Percentiles rank a stretch among this genome's conserved stretches.
phyloP scores from a whole-genome alignment of 2,329 filamentous ascomycete genomes.

The Keithomyces neogunnii region DNA sequence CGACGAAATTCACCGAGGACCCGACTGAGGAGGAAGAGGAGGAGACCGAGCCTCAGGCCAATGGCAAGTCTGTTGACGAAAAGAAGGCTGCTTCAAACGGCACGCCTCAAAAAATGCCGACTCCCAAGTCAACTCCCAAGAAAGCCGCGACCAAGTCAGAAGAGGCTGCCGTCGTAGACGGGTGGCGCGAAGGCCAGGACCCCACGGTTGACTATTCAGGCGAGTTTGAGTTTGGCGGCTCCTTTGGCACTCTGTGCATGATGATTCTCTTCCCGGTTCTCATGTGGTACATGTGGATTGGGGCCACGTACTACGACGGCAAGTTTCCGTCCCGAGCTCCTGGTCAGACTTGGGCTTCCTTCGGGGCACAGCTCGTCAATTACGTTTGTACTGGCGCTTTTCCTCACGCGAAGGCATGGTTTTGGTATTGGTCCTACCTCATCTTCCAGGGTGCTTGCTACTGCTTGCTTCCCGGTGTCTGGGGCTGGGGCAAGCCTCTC shows the following conservation, averaged over 20 bases:
- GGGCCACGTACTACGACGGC: slow-evolving; percentile 85
- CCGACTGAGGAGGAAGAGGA: slow-evolving; percentile 33
- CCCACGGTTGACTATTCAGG: slow-evolving; percentile 56
- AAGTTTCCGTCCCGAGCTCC: slow-evolving; percentile 60
- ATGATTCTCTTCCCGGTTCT: slow-evolving; percentile 90
- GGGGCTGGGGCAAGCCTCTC: slow-evolving; percentile 79
- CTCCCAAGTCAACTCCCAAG: neutral
- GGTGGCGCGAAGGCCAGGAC: slow-evolving; percentile 51
- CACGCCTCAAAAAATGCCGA: slow-evolving; percentile 11
- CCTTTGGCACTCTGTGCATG: slow-evolving; percentile 68
- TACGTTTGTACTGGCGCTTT: slow-evolving; percentile 79
- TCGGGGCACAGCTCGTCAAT: slow-evolving; percentile 59
- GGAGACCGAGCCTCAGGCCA: slow-evolving; percentile 19
- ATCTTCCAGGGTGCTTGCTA: slow-evolving; percentile 78
- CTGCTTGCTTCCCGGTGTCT: slow-evolving; percentile 78
- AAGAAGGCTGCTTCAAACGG: slow-evolving; percentile 14
- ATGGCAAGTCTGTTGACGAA: slow-evolving; percentile 22
- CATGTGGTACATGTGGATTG: slow-evolving; percentile 99
- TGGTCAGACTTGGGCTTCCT: slow-evolving; percentile 62
- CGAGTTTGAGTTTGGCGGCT: slow-evolving; percentile 79
- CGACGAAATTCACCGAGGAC: slow-evolving; percentile 41
- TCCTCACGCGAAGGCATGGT: slow-evolving; percentile 75
- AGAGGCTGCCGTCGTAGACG: slow-evolving; percentile 32
- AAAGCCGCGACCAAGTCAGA: slow-evolving; percentile 10
- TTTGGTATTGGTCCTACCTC: slow-evolving; percentile 92